Percentiles rank a stretch among this genome's conserved stretches.
phyloP scores from a whole-genome alignment of 2,329 filamentous ascomycete genomes.

The Lecanosticta acicola region DNA sequence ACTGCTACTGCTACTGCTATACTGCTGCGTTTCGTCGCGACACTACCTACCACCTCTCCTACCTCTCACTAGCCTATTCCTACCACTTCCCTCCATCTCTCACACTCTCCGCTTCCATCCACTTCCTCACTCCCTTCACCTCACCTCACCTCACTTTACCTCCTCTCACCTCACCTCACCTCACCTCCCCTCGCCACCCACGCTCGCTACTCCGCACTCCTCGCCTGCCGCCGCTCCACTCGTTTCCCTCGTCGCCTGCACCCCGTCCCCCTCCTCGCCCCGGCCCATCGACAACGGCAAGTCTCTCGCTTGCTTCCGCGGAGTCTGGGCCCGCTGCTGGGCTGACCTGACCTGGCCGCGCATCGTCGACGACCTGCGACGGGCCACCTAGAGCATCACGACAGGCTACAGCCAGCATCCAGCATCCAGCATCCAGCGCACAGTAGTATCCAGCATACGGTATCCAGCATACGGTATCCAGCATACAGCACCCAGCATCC shows the following conservation, averaged over 20 bases:
- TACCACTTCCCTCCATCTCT: not conserved
- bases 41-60: no score
- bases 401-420: not conserved
- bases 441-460: no score
- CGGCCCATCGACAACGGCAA: not conserved
- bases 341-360: not conserved
- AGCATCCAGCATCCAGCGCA: no score
- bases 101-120: not conserved
- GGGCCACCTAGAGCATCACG: not conserved
- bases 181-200: not conserved
- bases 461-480: no score
- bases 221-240: not conserved
- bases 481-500: no score
- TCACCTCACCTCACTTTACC: not conserved
- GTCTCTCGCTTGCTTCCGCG: slow-evolving; percentile 1
- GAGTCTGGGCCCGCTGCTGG: not conserved
- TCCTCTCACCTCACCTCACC: not conserved
- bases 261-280: not conserved
- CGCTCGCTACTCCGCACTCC: not conserved
- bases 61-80: no score
- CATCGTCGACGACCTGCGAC: not conserved
- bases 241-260: not conserved
- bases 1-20: no score
- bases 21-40: no score
- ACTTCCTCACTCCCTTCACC: not conserved